These are phyloP conservation scores for Citrullus colocynthis DNA, from an alignment of 306 rosid species.

Conservation along the genomic window DNA sequence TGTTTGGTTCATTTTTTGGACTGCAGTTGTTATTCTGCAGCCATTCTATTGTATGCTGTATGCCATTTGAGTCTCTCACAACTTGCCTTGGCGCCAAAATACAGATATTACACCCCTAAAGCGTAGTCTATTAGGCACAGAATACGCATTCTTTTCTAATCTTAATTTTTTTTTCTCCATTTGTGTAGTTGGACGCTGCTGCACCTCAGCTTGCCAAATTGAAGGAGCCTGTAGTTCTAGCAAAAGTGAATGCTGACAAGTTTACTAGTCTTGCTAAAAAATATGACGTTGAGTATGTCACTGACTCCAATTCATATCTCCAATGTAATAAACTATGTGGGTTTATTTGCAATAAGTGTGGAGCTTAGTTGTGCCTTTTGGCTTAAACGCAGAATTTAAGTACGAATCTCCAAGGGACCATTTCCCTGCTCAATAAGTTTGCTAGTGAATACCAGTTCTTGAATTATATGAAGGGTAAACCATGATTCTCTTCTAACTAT, in stretches of 20 bases:
- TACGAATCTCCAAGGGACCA: neutral
- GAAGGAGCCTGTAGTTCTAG: constrained; percentile 66
- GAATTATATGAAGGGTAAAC: neutral
- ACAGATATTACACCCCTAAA: neutral
- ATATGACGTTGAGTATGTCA: constrained; percentile 60
- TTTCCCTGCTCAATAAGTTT: neutral
- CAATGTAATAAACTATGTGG: neutral
- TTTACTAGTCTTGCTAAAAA: constrained; percentile 47
- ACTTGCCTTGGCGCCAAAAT: neutral
- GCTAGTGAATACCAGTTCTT: neutral
- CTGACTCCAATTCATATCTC: neutral
- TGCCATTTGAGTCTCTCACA: neutral
- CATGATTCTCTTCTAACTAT: neutral
- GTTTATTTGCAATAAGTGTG: neutral
- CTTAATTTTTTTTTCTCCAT: constrained; percentile 7
- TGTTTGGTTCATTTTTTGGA: neutral
- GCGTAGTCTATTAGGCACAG: neutral
- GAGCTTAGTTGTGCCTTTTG: constrained; percentile 4
- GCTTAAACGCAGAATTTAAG: neutral
- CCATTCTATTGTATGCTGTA: neutral
- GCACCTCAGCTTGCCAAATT: constrained; percentile 68
- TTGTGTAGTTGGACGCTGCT: constrained; percentile 76
- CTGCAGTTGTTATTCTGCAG: neutral
- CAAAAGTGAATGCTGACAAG: constrained; percentile 85
- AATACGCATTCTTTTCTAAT: neutral